phyloP scores from a whole-genome alignment of 208 protist genomes.

The Crithidia mellificae region DNA sequence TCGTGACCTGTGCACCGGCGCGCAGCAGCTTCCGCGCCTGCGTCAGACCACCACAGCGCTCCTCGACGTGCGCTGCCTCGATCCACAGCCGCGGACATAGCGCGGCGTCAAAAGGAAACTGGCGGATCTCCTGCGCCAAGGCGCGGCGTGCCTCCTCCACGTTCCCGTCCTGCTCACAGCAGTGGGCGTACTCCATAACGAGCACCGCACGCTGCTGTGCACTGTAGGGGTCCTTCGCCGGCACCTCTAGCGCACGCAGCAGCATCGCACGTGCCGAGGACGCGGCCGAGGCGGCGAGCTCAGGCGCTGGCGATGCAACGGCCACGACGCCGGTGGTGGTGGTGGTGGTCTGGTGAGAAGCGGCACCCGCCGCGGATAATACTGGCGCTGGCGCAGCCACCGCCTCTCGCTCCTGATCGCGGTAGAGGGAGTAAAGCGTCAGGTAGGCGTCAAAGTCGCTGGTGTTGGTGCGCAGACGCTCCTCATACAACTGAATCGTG shows the following conservation, averaged over 20 bases:
- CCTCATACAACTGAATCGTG: slow-evolving; percentile 63
- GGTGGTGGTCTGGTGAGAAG: no score
- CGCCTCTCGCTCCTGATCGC: slow-evolving; percentile 40
- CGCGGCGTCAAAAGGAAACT: slow-evolving; percentile 72
- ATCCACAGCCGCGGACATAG: slow-evolving; percentile 73
- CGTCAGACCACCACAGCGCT: slow-evolving; percentile 48
- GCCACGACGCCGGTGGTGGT: background rate
- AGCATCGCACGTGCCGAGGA: slow-evolving; percentile 24
- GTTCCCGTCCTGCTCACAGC: slow-evolving; percentile 34
- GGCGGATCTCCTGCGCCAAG: slow-evolving; percentile 59
- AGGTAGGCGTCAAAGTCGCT: slow-evolving; percentile 69
- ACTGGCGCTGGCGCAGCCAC: background rate
- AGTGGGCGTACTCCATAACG: slow-evolving; percentile 69
- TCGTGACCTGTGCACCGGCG: slow-evolving; percentile 55
- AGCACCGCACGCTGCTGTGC: slow-evolving; percentile 76
- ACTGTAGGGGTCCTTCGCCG: slow-evolving; percentile 34
- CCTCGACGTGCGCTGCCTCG: slow-evolving; percentile 77
- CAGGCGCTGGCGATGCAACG: background rate
- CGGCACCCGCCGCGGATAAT: no score
- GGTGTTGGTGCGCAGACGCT: slow-evolving; percentile 51
- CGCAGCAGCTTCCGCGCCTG: slow-evolving; percentile 69
- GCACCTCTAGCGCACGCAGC: slow-evolving; percentile 25
- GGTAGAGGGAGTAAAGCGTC: slow-evolving; percentile 72
- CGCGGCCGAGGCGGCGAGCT: background rate
- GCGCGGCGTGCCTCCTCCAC: slow-evolving; percentile 44